Base-by-base conservation (phyloP, 1,284 basidiomycete genomes). In the Cutaneotrichosporon sp. region DNA sequence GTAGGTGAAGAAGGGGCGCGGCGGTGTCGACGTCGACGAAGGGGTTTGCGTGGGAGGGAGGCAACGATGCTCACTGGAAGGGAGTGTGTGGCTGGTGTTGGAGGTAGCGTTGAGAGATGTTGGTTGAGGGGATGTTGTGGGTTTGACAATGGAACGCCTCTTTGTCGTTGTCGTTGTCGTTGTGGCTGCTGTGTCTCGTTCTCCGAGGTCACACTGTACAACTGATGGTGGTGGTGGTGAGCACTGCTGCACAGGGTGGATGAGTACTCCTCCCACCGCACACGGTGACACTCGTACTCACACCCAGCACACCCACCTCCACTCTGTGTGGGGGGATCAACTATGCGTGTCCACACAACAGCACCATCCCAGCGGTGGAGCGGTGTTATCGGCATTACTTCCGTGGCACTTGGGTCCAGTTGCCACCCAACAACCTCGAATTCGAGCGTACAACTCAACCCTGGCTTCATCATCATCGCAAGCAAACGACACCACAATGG, bases 391-490 rank as follows among this genome's bases (percentile, higher is more conserved):
- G 36, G 26, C 10, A 30, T 30, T 30, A 30, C 7, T 30, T 30
- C 26, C 26, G 43, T 45, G 43, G 43, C 43, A 45, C 30, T 5
- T 9, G n/a, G n/a, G n/a, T 45, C 18, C n/a, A 36, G 34, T 46
- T 46, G 45, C 45, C 45, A 46, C 45, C 45, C 45, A 46, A 45
- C 42, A 44, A n/a, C 12, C 42, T 44, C 42, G 42, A 44, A n/a
- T 23, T 42, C 18, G 18, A n/a, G n/a, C n/a, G n/a, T n/a, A n/a
- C n/a, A n/a, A 14, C 21, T 1, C 40, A 22, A 13, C 40, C 22
- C 1, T 9, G 14, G 13, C 40, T 14, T 30, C 41, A 42, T 15
- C 18, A 18, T 13, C 26, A 30, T 30, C 26, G 26, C 26, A 30
- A 5, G 26, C 22, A 33, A n/a, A 38, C 15, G 15, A 38, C 8